Base-by-base conservation (phyloP, 2,329 filamentous ascomycete species). In the Talaromyces marneffei region DNA sequence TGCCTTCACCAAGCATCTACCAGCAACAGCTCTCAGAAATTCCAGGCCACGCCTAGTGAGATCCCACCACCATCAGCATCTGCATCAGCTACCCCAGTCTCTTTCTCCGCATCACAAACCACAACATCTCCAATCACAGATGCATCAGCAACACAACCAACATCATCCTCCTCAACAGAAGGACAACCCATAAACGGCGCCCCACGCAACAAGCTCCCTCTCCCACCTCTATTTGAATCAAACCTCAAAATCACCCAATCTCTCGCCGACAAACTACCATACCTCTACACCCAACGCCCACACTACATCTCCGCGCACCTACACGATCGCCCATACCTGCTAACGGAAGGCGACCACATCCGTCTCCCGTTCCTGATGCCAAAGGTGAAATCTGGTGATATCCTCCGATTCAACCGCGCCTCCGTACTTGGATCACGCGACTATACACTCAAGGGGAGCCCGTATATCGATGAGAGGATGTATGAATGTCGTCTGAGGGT, bases 401-500 rank as follows among this genome's bases (percentile, higher is more conserved):
- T 95, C 39, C 82, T 99, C 63, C 89, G 92, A 6, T 83, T 99
- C 62, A 93, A 96, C 78, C 88, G 92, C 60, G 94, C 92, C 25
- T 88, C 86, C 42, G 81, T 88, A 59, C 78, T 99, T 48, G 94
- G 94, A 29, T 93, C 88, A 67, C 84, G 94, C 65, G 93, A 97
- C 75, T 96, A 90, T 77, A 97, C 93, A 4, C 81, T 97, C 65
- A 90, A 92, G 75, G 90, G 90, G 4, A 79, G 83, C 4, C 86
- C 89, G n/a, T 93, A 89, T 72, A 78, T 97, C 64, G 92, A 97
- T 73, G 88, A 93, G 75, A 78, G 86, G 59, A 76, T 96, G 62
- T 97, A 92, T 70, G 88, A 90, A 72, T 96, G 92, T 75, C 84
- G 92, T 62, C 91, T 92, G 16, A 85, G 87, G 35, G 92, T 99